These are phyloP conservation scores for Starmerella lactis-condensi DNA, from an alignment of 805 yeast genomes.

Conservation along the genomic window DNA sequence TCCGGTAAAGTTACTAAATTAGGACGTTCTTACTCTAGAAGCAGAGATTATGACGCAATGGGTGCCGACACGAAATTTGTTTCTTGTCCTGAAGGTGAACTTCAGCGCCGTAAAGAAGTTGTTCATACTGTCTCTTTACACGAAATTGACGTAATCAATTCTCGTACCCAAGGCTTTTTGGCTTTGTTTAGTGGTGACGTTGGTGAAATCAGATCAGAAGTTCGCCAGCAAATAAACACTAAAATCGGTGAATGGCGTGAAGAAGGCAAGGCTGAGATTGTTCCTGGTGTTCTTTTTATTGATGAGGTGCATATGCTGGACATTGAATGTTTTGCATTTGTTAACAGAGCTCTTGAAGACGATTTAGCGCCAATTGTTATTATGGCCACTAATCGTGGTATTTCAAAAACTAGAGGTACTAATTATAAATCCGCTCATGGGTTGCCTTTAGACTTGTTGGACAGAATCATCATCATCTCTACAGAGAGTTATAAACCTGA, in stretches of 20 bases:
- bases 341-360: conserved; percentile 90
- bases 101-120: conserved; percentile 85
- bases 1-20: conserved; percentile 84
- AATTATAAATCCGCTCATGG: conserved; percentile 92
- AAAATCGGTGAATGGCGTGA: conserved; percentile 97
- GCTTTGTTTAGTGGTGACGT: conserved; percentile 93
- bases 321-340: conserved; percentile 84
- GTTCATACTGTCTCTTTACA: conserved; percentile 96
- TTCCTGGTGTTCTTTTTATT: conserved; percentile 91
- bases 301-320: conserved; percentile 99
- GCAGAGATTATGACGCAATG: conserved; percentile 97
- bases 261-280: conserved; percentile 92
- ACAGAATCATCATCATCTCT: conserved; percentile 80
- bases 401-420: conserved; percentile 85
- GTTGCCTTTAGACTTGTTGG: conserved; percentile 84
- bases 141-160: conserved; percentile 93
- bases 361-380: conserved; percentile 93
- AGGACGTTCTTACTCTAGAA: conserved; percentile 90
- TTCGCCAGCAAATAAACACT: conserved; percentile 87
- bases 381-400: conserved; percentile 95
- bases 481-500: conserved; percentile 60
- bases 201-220: conserved; percentile 91
- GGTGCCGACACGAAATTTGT: conserved; percentile 96
- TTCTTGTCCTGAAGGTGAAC: conserved; percentile 96
- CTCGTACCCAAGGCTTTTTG: conserved; percentile 92